These are phyloP conservation scores for Fibroporia radiculosa DNA, from an alignment of 768 basidiomycete genomes.

Conservation along the genomic window DNA sequence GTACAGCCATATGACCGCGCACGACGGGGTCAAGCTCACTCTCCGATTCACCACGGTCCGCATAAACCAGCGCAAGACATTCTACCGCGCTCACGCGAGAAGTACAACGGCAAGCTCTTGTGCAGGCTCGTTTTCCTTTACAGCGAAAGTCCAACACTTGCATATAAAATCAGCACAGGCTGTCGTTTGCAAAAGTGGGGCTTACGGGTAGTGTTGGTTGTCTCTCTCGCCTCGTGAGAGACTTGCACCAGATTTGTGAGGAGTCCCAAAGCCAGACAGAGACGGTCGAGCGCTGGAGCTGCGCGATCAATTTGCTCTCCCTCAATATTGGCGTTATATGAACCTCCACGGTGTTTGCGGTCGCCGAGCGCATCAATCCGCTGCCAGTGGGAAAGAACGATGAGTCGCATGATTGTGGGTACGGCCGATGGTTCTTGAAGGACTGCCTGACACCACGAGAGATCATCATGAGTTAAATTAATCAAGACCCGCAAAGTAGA, in stretches of 20 bases:
- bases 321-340: conserved; percentile 10
- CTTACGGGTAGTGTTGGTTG: conserved; percentile 45
- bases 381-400: conserved; percentile 31
- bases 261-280: conserved; percentile 70
- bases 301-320: conserved; percentile 20
- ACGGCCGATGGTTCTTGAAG: conserved; percentile 39
- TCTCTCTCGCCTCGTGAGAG: conserved; percentile 38
- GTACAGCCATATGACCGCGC: conserved; percentile 66
- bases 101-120: conserved; percentile 45
- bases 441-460: conserved; percentile 47
- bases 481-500: conserved; percentile 60
- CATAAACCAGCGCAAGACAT: conserved; percentile 44
- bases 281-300: conserved; percentile 50
- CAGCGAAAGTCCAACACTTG: conserved; percentile 53
- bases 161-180: conserved; percentile 1
- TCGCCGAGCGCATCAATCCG: conserved; percentile 12
- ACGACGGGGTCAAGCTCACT: conserved; percentile 39
- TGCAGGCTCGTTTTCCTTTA: conserved; percentile 40
- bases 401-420: conserved; percentile 38
- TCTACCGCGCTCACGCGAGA: conserved; percentile 37
- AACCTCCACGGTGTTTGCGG: conserved; percentile 8
- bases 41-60: conserved; percentile 26
- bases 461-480: conserved; percentile 58
- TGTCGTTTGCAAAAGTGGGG: conserved; percentile 2
- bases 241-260: conserved; percentile 70